Evolutionary conservation across 2,329 filamentous ascomycete species (phyloP).

Genomic region (Dendryphion nanum): DNA sequence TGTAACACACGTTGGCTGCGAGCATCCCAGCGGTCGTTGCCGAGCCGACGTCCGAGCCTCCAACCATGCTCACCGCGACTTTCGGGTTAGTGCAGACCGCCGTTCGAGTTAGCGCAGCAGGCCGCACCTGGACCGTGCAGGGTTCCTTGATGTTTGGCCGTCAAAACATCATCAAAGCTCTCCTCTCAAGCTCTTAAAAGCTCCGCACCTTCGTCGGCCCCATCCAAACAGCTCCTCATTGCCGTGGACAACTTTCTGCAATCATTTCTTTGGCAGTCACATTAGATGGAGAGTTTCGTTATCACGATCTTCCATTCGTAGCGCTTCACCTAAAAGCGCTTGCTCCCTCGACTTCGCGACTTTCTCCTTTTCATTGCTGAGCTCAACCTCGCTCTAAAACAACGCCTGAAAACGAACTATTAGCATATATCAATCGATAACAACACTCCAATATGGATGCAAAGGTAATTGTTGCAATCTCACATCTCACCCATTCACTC

Average conservation of each 20-base stretch:
- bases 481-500: slow-evolving; percentile 3
- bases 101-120: no score
- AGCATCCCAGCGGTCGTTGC: no score
- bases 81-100: no score
- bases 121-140: no score
- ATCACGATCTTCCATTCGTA: slow-evolving; percentile 36
- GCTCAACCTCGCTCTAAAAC: slow-evolving; percentile 16
- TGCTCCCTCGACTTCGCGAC: slow-evolving; percentile 23
- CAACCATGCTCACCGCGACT: no score
- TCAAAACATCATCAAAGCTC: no score
- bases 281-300: slow-evolving; percentile 43
- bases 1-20: no score
- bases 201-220: no score
- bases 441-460: slow-evolving; percentile 41
- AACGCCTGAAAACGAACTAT: background rate
- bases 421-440: slow-evolving; percentile 16
- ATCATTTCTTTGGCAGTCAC: slow-evolving; percentile 40
- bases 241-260: slow-evolving; percentile 12
- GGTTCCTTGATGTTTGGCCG: no score
- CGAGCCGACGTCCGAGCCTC: no score
- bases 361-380: slow-evolving; percentile 15
- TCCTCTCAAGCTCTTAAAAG: no score
- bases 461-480: slow-evolving; percentile 36
- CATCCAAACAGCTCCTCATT: no score
- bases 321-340: slow-evolving; percentile 23